phyloP scores from a whole-genome alignment of 73 alveolate species.

The Urostyla sp. region DNA sequence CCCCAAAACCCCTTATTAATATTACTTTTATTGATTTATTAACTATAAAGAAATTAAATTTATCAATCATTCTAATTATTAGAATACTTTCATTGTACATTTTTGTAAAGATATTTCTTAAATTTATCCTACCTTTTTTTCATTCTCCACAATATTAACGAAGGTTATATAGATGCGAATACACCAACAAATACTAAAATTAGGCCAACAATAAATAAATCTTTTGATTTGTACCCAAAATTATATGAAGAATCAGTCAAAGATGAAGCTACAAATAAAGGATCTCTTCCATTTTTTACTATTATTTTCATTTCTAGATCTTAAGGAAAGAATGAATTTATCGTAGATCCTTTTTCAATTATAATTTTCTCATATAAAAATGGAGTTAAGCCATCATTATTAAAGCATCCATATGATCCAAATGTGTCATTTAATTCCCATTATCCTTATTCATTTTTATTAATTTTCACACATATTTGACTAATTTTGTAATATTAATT shows the following conservation, averaged over 20 bases:
- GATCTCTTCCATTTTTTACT: conserved; percentile 38
- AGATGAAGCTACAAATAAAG: background rate
- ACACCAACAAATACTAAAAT: conserved; percentile 16
- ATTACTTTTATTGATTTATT: conserved; percentile 14
- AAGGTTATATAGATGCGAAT: background rate
- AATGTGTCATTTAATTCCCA: conserved; percentile 27
- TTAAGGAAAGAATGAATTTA: conserved; percentile 5
- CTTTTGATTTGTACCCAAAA: conserved; percentile 34
- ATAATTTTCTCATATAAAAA: background rate
- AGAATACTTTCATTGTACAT: too few species aligned
- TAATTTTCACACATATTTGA: conserved; percentile 9
- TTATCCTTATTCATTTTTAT: background rate
- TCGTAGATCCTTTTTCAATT: background rate
- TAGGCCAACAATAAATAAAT: conserved; percentile 11
- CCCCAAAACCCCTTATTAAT: conserved; percentile 47
- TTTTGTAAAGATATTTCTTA: too few species aligned
- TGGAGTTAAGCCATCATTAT: background rate
- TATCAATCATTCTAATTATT: too few species aligned
- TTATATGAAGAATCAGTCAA: conserved; percentile 15
- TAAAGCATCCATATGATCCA: conserved; percentile 26
- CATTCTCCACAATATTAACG: background rate
- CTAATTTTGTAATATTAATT: background rate
- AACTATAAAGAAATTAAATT: background rate
- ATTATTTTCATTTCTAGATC: background rate
- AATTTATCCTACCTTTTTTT: background rate